Percentiles rank a stretch among this genome's conserved stretches.
Conservation (phyloP, 169 alveolate genomes). For the Plasmodium adleri region DNA sequence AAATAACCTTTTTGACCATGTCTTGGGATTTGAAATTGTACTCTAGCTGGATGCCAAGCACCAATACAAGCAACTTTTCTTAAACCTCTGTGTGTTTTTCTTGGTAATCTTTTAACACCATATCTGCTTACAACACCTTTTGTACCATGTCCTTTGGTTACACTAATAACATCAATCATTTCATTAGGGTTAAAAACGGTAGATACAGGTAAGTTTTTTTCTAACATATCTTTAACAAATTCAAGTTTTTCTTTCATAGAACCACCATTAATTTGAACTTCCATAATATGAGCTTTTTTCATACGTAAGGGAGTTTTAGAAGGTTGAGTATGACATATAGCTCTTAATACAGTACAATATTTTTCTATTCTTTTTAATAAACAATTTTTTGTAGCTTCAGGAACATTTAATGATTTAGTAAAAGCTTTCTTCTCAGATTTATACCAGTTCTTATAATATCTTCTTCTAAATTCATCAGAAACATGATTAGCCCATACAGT, state of each 20-base stretch:
- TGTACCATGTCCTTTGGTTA: slow-evolving; percentile 99
- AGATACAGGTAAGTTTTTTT: slow-evolving; percentile 96
- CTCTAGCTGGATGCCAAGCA: slow-evolving; percentile 99
- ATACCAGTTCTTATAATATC: slow-evolving; percentile 99
- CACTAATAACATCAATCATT: slow-evolving; percentile 98
- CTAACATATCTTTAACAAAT: slow-evolving; percentile 95
- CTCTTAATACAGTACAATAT: slow-evolving; percentile 98
- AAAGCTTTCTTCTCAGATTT: slow-evolving; percentile 99
- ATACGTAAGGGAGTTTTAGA: slow-evolving; percentile 94
- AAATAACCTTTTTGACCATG: slow-evolving; percentile 99
- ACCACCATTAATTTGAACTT: slow-evolving; percentile 99
- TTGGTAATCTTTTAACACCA: slow-evolving; percentile 99
- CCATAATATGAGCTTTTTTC: slow-evolving; percentile 99
- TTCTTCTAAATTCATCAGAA: slow-evolving; percentile 97
- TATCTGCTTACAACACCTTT: slow-evolving; percentile 99
- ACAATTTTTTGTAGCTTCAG: slow-evolving; percentile 92
- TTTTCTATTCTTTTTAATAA: slow-evolving; percentile 95
- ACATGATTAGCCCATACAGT: slow-evolving; percentile 99
- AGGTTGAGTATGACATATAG: slow-evolving; percentile 99
- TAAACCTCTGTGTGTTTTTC: slow-evolving; percentile 99
- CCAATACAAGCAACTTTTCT: slow-evolving; percentile 99
- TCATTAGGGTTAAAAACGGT: slow-evolving; percentile 97
- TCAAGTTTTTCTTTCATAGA: slow-evolving; percentile 97
- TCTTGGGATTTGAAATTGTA: slow-evolving; percentile 99
- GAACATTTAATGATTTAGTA: slow-evolving; percentile 95